These are phyloP conservation scores for Flaveria floridana DNA, from an alignment of 140 eudicot species.

Conservation along the genomic window DNA sequence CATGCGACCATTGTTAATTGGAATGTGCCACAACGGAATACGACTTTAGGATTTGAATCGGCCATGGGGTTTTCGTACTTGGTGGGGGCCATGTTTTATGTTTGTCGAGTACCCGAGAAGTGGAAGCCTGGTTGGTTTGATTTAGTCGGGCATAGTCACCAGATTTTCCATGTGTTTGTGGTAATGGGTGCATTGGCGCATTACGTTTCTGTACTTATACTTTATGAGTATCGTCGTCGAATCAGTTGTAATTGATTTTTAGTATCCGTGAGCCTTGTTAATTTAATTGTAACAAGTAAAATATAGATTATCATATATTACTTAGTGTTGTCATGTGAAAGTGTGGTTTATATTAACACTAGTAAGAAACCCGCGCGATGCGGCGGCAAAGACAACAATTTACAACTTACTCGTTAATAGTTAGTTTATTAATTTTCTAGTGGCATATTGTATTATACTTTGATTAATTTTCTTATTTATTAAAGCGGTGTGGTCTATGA, in stretches of 20 bases:
- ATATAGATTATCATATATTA: not conserved
- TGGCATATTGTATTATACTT: too few relatives aligned
- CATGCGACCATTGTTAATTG: conserved; percentile 70
- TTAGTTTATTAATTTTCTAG: too few relatives aligned
- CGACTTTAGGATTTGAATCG: conserved; percentile 60
- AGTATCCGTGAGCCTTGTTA: not conserved
- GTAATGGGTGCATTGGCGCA: conserved; percentile 89
- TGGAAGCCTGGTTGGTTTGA: conserved; percentile 96
- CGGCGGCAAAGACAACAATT: too few relatives aligned
- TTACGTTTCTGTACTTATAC: conserved; percentile 65
- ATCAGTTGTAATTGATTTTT: conserved; percentile 40
- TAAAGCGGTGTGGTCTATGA: too few relatives aligned
- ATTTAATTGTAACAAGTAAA: not conserved
- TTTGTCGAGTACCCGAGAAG: conserved; percentile 78
- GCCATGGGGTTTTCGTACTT: conserved; percentile 80
- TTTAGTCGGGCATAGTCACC: conserved; percentile 91
- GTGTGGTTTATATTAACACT: not conserved
- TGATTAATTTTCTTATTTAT: too few relatives aligned
- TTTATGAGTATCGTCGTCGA: conserved; percentile 52
- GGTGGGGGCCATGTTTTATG: conserved; percentile 78
- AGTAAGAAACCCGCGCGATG: too few relatives aligned
- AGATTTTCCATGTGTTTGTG: conserved; percentile 85
- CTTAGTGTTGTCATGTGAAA: not conserved
- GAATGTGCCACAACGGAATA: conserved; percentile 66
- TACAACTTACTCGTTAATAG: too few relatives aligned